Percentiles rank a stretch among this genome's conserved stretches.
These are phyloP conservation scores for Tolypocladium inflatum DNA, from an alignment of 2,329 filamentous ascomycete genomes.

Conservation along the genomic window DNA sequence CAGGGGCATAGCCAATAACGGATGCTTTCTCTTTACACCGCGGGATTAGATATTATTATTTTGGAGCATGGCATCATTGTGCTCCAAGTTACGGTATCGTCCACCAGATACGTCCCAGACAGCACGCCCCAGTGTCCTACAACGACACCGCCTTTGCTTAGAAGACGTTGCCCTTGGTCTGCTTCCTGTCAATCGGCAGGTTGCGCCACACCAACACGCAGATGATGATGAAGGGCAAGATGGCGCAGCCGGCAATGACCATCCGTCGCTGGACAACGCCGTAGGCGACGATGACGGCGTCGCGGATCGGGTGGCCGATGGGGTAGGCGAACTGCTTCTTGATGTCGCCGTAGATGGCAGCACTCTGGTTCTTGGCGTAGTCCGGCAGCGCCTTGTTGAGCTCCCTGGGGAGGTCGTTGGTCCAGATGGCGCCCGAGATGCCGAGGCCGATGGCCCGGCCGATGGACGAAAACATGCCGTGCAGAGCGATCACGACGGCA, in stretches of 20 bases:
- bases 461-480: conserved; percentile 47
- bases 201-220: conserved; percentile 26
- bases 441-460: conserved; percentile 47
- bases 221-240: conserved; percentile 23
- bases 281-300: conserved; percentile 51
- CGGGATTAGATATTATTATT: background rate
- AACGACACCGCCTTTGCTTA: conserved; percentile 5
- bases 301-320: conserved; percentile 34
- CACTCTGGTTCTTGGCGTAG: conserved; percentile 22
- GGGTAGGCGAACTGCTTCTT: conserved; percentile 40
- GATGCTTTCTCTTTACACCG: background rate
- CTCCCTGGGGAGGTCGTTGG: conserved; percentile 35
- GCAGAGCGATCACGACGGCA: conserved; percentile 45
- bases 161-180: conserved; percentile 24
- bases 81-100: background rate
- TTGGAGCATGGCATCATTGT: background rate
- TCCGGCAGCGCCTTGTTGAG: conserved; percentile 32
- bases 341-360: conserved; percentile 36
- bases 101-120: background rate
- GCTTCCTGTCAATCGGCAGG: conserved; percentile 26
- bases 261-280: conserved; percentile 25
- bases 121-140: background rate
- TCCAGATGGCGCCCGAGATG: conserved; percentile 54
- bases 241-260: conserved; percentile 26
- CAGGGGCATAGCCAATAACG: background rate